These are phyloP conservation scores for Hawksworthiomyces lignivorus DNA, from an alignment of 2,329 filamentous ascomycete species.

Conservation along the genomic window DNA sequence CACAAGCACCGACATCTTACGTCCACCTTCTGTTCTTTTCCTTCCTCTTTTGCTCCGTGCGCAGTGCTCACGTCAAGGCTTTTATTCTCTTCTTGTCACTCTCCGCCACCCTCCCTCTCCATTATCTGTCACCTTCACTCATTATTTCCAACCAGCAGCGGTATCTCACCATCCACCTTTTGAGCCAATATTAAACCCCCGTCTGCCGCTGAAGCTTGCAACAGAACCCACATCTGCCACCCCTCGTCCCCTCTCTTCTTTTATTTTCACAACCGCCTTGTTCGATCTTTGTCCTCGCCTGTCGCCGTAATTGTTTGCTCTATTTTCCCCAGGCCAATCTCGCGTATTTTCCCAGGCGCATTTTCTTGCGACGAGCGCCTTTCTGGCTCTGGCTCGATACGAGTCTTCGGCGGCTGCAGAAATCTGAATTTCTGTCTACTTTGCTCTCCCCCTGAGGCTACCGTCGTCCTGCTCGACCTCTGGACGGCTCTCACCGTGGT, in stretches of 20 bases:
- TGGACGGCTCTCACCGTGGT: too few species aligned
- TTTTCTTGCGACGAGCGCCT: background rate
- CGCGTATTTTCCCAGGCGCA: background rate
- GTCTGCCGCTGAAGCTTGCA: slow-evolving; percentile 35
- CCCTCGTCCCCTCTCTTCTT: background rate
- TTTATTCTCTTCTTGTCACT: background rate
- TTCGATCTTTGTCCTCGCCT: background rate
- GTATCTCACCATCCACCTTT: background rate
- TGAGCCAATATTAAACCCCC: slow-evolving; percentile 48
- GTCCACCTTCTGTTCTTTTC: background rate
- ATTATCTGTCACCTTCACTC: slow-evolving; percentile 3
- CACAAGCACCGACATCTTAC: slow-evolving; percentile 24
- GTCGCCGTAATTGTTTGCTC: background rate
- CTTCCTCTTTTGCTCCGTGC: background rate
- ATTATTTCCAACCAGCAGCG: background rate
- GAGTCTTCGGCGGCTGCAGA: slow-evolving; percentile 5
- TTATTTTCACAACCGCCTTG: background rate
- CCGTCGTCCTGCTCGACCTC: too few species aligned
- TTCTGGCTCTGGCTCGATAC: background rate
- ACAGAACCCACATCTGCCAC: slow-evolving; percentile 9
- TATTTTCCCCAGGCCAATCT: slow-evolving; percentile 1
- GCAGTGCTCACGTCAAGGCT: too few species aligned
- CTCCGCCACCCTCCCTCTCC: background rate
- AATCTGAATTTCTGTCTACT: too few species aligned
- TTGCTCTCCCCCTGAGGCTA: too few species aligned